phyloP scores from a whole-genome alignment of 345 rosid genomes.

The Populus pruinosa region DNA sequence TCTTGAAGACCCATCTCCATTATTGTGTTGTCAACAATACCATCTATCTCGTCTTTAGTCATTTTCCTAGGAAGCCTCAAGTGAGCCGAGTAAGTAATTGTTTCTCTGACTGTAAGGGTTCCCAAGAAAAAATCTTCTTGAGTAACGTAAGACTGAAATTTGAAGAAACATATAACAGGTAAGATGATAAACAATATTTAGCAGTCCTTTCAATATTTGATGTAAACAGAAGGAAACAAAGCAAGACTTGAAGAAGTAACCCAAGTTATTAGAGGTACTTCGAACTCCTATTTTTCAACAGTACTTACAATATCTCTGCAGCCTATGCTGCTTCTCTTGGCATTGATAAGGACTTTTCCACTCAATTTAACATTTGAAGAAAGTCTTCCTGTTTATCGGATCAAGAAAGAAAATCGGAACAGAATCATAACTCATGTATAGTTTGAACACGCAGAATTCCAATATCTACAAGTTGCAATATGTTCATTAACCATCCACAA shows the following conservation, averaged over 20 bases:
- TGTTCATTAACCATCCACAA: neutral
- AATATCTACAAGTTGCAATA: neutral
- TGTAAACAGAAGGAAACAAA: neutral
- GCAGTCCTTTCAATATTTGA: neutral
- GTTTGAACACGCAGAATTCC: neutral
- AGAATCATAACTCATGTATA: neutral
- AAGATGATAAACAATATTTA: neutral
- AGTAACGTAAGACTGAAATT: constrained; percentile 20
- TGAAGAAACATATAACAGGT: constrained; percentile 2
- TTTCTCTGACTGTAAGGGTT: constrained; percentile 31
- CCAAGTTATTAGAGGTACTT: neutral
- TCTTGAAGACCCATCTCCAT: constrained; percentile 35
- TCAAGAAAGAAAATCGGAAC: too few relatives aligned
- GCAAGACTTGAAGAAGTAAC: neutral
- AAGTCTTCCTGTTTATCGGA: constrained; percentile 19
- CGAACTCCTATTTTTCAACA: too few relatives aligned
- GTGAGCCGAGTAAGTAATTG: constrained; percentile 31
- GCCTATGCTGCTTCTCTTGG: constrained; percentile 6
- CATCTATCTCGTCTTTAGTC: constrained; percentile 13
- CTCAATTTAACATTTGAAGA: constrained; percentile 16
- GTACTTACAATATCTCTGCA: constrained; percentile 26
- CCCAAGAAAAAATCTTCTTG: constrained; percentile 19
- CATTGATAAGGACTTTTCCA: constrained; percentile 19
- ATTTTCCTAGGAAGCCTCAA: constrained; percentile 19
- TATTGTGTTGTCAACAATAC: constrained; percentile 23